Conservation (phyloP, 202 grass and related monocot species). For the Digitaria exilis region DNA sequence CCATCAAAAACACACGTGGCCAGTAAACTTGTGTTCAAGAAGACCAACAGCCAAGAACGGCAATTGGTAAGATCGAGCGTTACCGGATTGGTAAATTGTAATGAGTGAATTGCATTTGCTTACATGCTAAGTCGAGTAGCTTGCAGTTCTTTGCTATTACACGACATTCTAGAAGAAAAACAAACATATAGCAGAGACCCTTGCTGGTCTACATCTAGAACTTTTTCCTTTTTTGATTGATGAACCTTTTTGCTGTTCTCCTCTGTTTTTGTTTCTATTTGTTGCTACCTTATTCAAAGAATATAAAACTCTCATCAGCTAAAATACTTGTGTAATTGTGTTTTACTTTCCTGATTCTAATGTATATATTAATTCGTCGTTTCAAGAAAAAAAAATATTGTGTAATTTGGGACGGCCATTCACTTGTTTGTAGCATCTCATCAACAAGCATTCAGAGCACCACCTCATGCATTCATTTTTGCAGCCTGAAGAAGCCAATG, state of each 20-base stretch:
- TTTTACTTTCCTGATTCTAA: neutral
- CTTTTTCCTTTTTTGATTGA: conserved; percentile 9
- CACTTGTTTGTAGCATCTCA: neutral
- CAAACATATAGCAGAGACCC: conserved; percentile 5
- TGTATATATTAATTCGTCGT: too few species aligned
- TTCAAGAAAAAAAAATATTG: too few species aligned
- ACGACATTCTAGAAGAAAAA: conserved; percentile 30
- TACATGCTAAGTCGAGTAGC: conserved; percentile 31
- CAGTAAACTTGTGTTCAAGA: conserved; percentile 31
- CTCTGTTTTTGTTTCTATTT: neutral
- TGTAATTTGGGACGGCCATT: neutral
- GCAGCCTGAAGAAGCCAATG: neutral
- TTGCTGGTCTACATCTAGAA: neutral
- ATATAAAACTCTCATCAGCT: neutral
- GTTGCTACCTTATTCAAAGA: neutral
- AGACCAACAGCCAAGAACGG: neutral
- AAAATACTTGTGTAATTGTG: too few species aligned
- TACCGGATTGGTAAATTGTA: neutral
- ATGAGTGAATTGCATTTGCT: neutral
- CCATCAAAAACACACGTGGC: conserved; percentile 24
- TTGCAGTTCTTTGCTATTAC: neutral
- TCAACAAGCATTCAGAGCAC: neutral
- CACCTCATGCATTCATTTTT: neutral
- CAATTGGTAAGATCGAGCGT: neutral
- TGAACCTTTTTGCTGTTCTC: neutral